Evolutionary conservation across 2,329 filamentous ascomycete genomes (phyloP).

Genomic region (Chaetoscypha palmicola): DNA sequence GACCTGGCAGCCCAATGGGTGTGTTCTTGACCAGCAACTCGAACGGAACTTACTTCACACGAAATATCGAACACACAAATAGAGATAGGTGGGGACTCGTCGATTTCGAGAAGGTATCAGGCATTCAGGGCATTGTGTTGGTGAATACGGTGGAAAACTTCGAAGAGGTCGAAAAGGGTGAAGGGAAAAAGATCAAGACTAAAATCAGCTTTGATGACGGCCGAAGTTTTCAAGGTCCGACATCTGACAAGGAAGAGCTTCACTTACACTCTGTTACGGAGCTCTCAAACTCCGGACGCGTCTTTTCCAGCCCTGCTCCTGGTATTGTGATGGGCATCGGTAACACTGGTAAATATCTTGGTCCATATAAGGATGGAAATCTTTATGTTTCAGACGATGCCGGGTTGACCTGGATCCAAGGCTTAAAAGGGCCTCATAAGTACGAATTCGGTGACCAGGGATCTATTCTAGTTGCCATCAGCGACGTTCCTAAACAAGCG

Average conservation of each 20-base stretch:
- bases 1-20: conserved; percentile 65
- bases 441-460: conserved; percentile 96
- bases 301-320: conserved; percentile 90
- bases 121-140: conserved; percentile 86
- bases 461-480: conserved; percentile 76
- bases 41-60: conserved; percentile 91
- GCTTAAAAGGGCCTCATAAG: conserved; percentile 76
- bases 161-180: conserved; percentile 58
- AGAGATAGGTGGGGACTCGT: conserved; percentile 69
- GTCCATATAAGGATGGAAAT: conserved; percentile 64
- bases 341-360: conserved; percentile 73
- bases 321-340: conserved; percentile 92
- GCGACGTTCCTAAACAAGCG: conserved; percentile 44
- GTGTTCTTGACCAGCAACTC: conserved; percentile 93
- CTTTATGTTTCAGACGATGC: conserved; percentile 89
- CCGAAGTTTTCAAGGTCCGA: conserved; percentile 70
- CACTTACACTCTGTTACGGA: conserved; percentile 92
- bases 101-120: conserved; percentile 90
- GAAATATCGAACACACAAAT: conserved; percentile 89
- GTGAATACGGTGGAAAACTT: conserved; percentile 87
- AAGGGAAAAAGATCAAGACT: conserved; percentile 63
- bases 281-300: conserved; percentile 70
- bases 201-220: conserved; percentile 95
- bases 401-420: conserved; percentile 73
- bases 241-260: conserved; percentile 55